These are phyloP conservation scores for Xylaria sp. DNA, from an alignment of 2,329 filamentous ascomycete species.

Conservation along the genomic window DNA sequence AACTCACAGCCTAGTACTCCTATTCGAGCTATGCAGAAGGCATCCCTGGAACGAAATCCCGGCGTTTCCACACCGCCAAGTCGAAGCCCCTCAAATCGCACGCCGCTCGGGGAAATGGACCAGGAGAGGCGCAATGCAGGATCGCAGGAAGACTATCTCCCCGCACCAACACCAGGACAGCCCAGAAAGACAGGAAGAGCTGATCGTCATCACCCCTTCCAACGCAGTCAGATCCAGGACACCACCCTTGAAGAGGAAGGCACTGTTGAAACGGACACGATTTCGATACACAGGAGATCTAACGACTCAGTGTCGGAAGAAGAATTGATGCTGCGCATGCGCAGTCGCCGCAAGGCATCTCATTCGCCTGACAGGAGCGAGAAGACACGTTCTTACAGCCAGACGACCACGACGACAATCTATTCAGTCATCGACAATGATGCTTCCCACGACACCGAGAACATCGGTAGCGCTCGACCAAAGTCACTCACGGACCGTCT, in stretches of 20 bases:
- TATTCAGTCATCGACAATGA: slow-evolving; percentile 74
- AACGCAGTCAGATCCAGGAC: slow-evolving; percentile 63
- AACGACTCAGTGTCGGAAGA: slow-evolving; percentile 80
- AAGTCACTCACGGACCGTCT: slow-evolving; percentile 67
- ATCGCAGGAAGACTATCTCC: slow-evolving; percentile 89
- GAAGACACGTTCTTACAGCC: slow-evolving; percentile 77
- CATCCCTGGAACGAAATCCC: slow-evolving; percentile 67
- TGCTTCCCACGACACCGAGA: slow-evolving; percentile 76
- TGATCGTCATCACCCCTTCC: slow-evolving; percentile 80
- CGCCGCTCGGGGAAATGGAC: slow-evolving; percentile 94
- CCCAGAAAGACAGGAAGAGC: slow-evolving; percentile 87
- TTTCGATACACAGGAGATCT: slow-evolving; percentile 70
- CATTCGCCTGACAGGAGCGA: slow-evolving; percentile 70
- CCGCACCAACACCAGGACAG: slow-evolving; percentile 94
- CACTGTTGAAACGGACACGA: slow-evolving; percentile 68
- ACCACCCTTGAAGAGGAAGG: slow-evolving; percentile 61
- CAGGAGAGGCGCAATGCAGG: slow-evolving; percentile 76
- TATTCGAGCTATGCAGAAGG: slow-evolving; percentile 70
- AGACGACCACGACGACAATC: slow-evolving; percentile 78
- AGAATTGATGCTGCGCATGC: slow-evolving; percentile 81
- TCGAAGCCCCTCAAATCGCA: slow-evolving; percentile 77
- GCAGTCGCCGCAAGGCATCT: slow-evolving; percentile 72
- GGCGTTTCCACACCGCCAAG: slow-evolving; percentile 88
- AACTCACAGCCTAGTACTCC: slow-evolving; percentile 67
- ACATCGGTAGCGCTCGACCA: slow-evolving; percentile 69